Evolutionary conservation across 257 asterid genomes (phyloP), one percentile per base, ranked within the genome.

Genomic region (Nicotiana obtusifolia): DNA sequence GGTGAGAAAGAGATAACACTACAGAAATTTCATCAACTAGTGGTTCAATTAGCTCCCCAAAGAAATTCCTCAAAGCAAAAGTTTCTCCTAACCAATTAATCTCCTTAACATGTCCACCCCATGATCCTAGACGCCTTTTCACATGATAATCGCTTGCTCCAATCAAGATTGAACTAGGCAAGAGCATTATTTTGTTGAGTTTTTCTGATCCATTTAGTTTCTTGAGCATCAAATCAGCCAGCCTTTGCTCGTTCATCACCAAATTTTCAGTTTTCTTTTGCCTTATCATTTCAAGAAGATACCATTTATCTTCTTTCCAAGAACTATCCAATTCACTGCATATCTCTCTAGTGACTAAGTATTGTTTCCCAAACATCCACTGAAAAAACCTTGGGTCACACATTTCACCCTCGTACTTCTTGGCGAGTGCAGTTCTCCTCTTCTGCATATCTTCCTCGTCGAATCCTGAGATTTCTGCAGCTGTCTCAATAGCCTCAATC

Each of bases 51-150:
- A 75, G 44, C 22, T 91, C 97, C 8, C 97, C 97, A 69, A 82
- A 91, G 28, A 92, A 95, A 0, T 90, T 87, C 88, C 92, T 92
- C 83, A 92, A 47, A 19, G 92, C 97, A 68, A 92, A 91, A 79
- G 80, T 90, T 80, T 95, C 98, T 20, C 98, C 97, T 89, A 93
- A 65, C 99, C 99, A 95, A n/a, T 90, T 89, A 28, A 95, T 89
- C 88, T 95, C 99, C 87, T 93, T 95, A 3, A 90, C 85, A 56
- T 89, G 93, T 19, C 94, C 93, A 9, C 88, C 88, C 4, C 93
- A 90, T 0, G 90, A 49, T 28, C 91, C 97, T 57, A 95, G 76
- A 19, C 94, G 93, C 13, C 97, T 90, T 71, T 81, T 93, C 86
- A 90, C 94, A 15, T 56, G 75, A 78, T 91, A 93, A 82, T 93